A percentile compares a stretch with the other conserved stretches of the same genome.
phyloP scores from a whole-genome alignment of 2,329 filamentous ascomycete genomes.

The Colletotrichum sp. region DNA sequence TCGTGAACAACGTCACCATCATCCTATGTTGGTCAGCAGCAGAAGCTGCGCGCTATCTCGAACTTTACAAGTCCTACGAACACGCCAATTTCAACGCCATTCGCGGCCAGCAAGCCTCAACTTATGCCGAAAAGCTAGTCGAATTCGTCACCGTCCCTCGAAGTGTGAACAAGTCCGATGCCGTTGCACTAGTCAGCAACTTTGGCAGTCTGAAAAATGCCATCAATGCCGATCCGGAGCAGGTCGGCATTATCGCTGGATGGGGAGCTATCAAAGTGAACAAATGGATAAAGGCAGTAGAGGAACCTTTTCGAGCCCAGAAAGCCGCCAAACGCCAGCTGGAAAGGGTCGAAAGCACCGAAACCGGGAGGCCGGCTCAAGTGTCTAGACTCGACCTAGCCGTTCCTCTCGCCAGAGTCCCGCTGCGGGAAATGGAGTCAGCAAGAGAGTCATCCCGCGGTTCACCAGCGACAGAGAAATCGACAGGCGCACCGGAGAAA shows the following conservation, averaged over 20 bases:
- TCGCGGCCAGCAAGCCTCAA: conserved; percentile 80
- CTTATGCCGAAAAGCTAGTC: conserved; percentile 84
- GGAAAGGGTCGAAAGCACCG: conserved; percentile 25
- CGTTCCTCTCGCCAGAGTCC: conserved; percentile 41
- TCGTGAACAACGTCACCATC: conserved; percentile 91
- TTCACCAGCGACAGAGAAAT: conserved; percentile 22
- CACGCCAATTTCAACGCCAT: conserved; percentile 82
- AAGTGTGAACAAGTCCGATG: conserved; percentile 93
- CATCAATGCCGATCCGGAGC: conserved; percentile 85
- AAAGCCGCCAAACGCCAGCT: conserved; percentile 62
- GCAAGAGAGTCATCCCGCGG: conserved; percentile 21
- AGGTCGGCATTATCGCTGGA: conserved; percentile 81
- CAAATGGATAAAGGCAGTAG: conserved; percentile 79
- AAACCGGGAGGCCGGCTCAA: conserved; percentile 27
- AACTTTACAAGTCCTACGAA: conserved; percentile 94
- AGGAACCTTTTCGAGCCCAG: conserved; percentile 82
- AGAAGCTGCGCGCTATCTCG: conserved; percentile 91
- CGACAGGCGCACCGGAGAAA: conserved; percentile 9
- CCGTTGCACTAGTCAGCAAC: conserved; percentile 84
- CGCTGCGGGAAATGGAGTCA: conserved; percentile 43
- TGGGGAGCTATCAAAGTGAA: conserved; percentile 97
- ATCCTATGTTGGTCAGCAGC: conserved; percentile 94
- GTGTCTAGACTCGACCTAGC: conserved; percentile 39
- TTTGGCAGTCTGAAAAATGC: conserved; percentile 90
- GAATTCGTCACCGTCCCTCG: conserved; percentile 92